Evolutionary conservation across 2,329 filamentous ascomycete species (phyloP).

Genomic region (Penicillium sp.): DNA sequence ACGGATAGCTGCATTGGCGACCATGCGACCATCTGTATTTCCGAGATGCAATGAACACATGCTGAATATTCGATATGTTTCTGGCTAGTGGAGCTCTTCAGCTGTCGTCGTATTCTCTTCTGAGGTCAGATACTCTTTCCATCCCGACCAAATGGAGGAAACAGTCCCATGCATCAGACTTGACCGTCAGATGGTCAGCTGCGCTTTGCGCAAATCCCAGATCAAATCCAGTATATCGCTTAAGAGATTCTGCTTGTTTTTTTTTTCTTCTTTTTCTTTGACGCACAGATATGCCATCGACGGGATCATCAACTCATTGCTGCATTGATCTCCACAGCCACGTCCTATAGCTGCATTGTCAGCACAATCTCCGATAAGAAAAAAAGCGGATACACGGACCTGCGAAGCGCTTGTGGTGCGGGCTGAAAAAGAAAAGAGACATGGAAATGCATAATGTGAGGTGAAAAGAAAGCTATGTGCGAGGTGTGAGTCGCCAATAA

Average conservation of each 20-base stretch:
- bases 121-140: slow-evolving; percentile 11
- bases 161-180: slow-evolving; percentile 5
- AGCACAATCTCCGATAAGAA: slow-evolving; percentile 3
- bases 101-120: slow-evolving; percentile 4
- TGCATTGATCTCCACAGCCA: background rate
- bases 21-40: slow-evolving; percentile 20
- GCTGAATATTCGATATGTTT: background rate
- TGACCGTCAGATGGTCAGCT: slow-evolving; percentile 14
- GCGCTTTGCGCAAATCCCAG: slow-evolving; percentile 1
- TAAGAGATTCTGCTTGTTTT: background rate
- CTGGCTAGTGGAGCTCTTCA: background rate
- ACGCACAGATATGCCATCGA: background rate
- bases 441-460: background rate
- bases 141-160: slow-evolving; percentile 10
- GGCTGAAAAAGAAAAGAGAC: slow-evolving; percentile 1
- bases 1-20: slow-evolving; percentile 21
- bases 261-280: background rate
- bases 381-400: slow-evolving; percentile 4
- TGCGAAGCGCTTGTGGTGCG: background rate
- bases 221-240: background rate
- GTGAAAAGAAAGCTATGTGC: slow-evolving; percentile 7
- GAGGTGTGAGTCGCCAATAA: slow-evolving; percentile 15
- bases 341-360: background rate
- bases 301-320: background rate
- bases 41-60: slow-evolving; percentile 5